These are phyloP conservation scores for Neckera pumila DNA, from an alignment of 225 moss, liverwort and hornwort species.

Conservation along the genomic window DNA sequence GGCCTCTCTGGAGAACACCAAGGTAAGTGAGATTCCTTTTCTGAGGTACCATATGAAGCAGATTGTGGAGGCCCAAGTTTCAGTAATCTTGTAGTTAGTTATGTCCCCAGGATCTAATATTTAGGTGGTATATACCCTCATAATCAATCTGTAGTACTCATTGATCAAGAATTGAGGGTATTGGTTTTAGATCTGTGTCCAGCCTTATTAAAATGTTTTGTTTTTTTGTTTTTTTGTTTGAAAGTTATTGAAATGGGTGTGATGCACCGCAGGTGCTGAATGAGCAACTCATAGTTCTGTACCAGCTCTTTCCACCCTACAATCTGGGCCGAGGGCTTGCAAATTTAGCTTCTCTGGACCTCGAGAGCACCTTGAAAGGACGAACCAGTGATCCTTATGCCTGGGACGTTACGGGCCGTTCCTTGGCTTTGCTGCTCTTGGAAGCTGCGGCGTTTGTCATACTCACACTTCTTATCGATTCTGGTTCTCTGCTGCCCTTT, in stretches of 20 bases:
- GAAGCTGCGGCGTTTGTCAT: conserved; percentile 60
- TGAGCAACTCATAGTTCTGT: conserved; percentile 39
- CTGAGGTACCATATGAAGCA: not conserved
- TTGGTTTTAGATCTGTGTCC: not conserved
- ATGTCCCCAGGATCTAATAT: not conserved
- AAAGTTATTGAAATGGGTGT: not conserved
- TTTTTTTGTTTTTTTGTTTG: not conserved
- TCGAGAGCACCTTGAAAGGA: conserved; percentile 43
- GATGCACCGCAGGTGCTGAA: conserved; percentile 47
- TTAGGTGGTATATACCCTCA: too few species aligned
- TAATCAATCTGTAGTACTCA: not conserved
- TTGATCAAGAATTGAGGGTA: not conserved
- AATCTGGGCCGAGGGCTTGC: conserved; percentile 81
- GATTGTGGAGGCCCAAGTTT: not conserved
- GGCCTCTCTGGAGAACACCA: conserved; percentile 60
- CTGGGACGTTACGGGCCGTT: conserved; percentile 71
- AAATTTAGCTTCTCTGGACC: conserved; percentile 61
- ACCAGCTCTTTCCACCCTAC: conserved; percentile 78
- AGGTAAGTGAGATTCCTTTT: conserved; percentile 10
- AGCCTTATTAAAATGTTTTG: not conserved
- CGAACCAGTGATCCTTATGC: conserved; percentile 33
- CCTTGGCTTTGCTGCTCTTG: conserved; percentile 57
- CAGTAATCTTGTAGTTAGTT: not conserved
- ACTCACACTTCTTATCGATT: conserved; percentile 65
- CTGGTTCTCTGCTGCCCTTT: conserved; percentile 28